Evolutionary conservation across 1,284 basidiomycete species (phyloP).

Genomic region (Ceratobasidium sp.): DNA sequence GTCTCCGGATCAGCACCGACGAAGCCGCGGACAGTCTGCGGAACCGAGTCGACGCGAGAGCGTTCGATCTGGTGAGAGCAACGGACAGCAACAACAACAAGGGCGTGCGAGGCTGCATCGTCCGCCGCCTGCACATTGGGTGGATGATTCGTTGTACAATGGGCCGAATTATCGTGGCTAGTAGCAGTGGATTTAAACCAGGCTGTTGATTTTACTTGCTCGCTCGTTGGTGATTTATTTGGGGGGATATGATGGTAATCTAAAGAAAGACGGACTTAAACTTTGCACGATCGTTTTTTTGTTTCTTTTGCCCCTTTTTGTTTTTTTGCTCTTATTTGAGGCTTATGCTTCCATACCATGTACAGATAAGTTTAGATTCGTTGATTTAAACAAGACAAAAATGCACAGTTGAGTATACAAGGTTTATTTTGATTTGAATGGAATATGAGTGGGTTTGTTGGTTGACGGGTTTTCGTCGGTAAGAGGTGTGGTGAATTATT

Average conservation of each 20-base stretch:
- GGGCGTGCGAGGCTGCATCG: constrained; percentile 29
- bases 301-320: not conserved
- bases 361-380: not conserved
- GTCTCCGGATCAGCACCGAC: not conserved
- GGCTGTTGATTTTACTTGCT: no score
- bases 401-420: not conserved
- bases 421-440: not conserved
- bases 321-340: not conserved
- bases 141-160: constrained; percentile 42
- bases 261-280: not conserved
- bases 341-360: not conserved
- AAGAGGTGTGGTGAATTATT: constrained; percentile 16
- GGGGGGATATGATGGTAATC: not conserved
- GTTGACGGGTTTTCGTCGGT: not conserved
- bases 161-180: constrained; percentile 38
- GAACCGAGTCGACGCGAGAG: constrained; percentile 24
- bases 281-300: not conserved
- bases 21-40: constrained; percentile 30
- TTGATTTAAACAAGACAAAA: not conserved
- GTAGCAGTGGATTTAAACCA: no score
- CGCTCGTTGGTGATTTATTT: constrained; percentile 1
- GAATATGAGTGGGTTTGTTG: not conserved
- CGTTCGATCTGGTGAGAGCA: constrained; percentile 10
- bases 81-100: not conserved
- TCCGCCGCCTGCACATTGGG: constrained; percentile 32